Evolutionary conservation across 2,329 filamentous ascomycete genomes (phyloP).

Genomic region (Hypoxylon sp.): DNA sequence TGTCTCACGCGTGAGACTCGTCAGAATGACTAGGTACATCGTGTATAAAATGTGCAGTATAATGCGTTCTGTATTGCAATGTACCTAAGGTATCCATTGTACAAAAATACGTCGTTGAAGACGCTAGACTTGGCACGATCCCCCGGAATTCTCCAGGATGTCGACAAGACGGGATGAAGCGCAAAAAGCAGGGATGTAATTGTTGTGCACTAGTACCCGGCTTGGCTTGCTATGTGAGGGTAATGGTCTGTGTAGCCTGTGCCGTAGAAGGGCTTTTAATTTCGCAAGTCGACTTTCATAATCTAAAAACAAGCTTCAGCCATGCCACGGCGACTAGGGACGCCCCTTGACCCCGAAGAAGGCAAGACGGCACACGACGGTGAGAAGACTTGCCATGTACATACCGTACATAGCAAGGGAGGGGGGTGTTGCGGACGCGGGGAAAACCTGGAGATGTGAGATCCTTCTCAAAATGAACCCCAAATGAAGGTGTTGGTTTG

Average conservation of each 20-base stretch:
- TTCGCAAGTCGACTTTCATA: conserved; percentile 34
- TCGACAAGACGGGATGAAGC: conserved; percentile 42
- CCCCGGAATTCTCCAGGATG: conserved; percentile 33
- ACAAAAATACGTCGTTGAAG: conserved; percentile 17
- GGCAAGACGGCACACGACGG: conserved; percentile 47
- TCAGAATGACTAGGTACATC: conserved; percentile 16
- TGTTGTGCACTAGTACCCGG: conserved; percentile 45
- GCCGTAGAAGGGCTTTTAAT: conserved; percentile 25
- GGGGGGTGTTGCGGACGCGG: conserved; percentile 35
- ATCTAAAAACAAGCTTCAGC: conserved; percentile 37
- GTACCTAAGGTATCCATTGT: not conserved
- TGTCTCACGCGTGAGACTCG: conserved; percentile 31
- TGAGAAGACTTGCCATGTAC: conserved; percentile 21
- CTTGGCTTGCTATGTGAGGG: conserved; percentile 41
- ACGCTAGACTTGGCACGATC: conserved; percentile 28
- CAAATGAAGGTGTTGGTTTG: conserved; percentile 24
- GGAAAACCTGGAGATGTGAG: conserved; percentile 45
- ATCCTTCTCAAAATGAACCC: conserved; percentile 16
- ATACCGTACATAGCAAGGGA: conserved; percentile 27
- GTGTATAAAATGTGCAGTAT: not conserved
- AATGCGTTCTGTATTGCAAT: not conserved
- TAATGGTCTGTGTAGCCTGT: conserved; percentile 29
- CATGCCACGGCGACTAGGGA: conserved; percentile 32
- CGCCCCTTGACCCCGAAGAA: conserved; percentile 32
- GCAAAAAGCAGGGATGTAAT: conserved; percentile 28